Conservation (phyloP, 140 eudicot species). For the Senecio squalidus region DNA sequence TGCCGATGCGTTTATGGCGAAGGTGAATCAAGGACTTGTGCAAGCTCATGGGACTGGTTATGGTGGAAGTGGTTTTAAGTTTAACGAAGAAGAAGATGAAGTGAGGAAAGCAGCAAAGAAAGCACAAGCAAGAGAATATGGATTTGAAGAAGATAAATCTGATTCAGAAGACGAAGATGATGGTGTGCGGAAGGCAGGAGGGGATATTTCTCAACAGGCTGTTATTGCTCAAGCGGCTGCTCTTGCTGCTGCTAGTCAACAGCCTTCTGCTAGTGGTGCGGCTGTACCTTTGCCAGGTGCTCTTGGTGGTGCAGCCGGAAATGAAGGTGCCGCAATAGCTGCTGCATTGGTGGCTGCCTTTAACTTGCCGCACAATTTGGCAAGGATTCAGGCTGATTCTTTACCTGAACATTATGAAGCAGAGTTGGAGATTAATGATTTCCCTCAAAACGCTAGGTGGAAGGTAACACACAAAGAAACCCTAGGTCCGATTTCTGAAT, state of each 20-base stretch:
- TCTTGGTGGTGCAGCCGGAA: conserved; percentile 28
- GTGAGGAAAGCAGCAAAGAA: conserved; percentile 86
- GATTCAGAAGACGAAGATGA: conserved; percentile 92
- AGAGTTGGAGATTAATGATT: conserved; percentile 84
- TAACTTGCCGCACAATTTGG: conserved; percentile 74
- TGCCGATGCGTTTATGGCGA: conserved; percentile 78
- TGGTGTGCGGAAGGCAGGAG: conserved; percentile 71
- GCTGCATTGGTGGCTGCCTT: conserved; percentile 82
- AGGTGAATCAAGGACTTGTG: conserved; percentile 82
- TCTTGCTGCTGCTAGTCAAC: conserved; percentile 50
- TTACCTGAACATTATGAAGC: conserved; percentile 91
- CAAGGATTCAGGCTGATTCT: conserved; percentile 83
- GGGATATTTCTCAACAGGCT: conserved; percentile 60
- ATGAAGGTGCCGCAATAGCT: conserved; percentile 77
- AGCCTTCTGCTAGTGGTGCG: conserved; percentile 38
- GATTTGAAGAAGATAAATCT: conserved; percentile 85
- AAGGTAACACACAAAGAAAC: conserved; percentile 93
- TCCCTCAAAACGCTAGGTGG: conserved; percentile 92
- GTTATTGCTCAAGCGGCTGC: conserved; percentile 63
- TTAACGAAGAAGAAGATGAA: conserved; percentile 77
- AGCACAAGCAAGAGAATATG: conserved; percentile 91
- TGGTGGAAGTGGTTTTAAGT: conserved; percentile 90
- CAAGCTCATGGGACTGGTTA: conserved; percentile 91
- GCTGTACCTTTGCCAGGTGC: conserved; percentile 45
- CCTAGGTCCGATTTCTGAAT: conserved; percentile 81